phyloP scores from a whole-genome alignment of 129 eudicot species.

The Oenanthe sinensis region DNA sequence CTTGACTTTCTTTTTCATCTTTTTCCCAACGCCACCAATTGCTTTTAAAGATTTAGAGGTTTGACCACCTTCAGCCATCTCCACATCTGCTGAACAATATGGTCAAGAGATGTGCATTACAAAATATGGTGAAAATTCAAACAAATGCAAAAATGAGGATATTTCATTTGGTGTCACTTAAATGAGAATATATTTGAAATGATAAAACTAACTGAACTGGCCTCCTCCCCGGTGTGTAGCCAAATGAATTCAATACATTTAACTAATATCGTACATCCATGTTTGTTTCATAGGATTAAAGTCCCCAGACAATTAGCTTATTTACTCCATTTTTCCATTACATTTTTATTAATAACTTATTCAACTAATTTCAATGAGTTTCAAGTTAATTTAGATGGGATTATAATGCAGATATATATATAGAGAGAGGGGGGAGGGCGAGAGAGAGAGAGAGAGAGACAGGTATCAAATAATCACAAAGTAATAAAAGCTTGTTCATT shows the following conservation, averaged over 20 bases:
- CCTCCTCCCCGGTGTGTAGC: background rate
- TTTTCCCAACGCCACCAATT: slow-evolving; percentile 36
- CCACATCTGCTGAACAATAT: slow-evolving; percentile 37
- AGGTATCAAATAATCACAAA: background rate
- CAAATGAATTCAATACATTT: background rate
- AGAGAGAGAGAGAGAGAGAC: background rate
- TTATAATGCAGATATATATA: background rate
- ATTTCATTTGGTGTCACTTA: background rate
- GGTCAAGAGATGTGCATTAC: background rate
- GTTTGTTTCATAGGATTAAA: background rate
- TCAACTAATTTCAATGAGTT: background rate
- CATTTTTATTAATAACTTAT: background rate
- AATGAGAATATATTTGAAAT: background rate
- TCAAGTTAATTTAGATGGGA: background rate
- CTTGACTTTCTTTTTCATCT: slow-evolving; percentile 66
- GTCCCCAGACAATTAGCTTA: background rate
- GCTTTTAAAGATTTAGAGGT: slow-evolving; percentile 45
- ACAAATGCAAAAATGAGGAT: background rate
- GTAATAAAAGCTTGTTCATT: background rate
- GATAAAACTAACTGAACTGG: background rate
- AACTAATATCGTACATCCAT: background rate
- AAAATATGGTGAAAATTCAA: background rate
- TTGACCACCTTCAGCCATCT: slow-evolving; percentile 48
- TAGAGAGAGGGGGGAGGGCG: too few species aligned
- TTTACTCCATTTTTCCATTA: background rate